These are phyloP conservation scores for Fusarium sulawesiense DNA, from an alignment of 2,329 filamentous ascomycete genomes.

Conservation along the genomic window DNA sequence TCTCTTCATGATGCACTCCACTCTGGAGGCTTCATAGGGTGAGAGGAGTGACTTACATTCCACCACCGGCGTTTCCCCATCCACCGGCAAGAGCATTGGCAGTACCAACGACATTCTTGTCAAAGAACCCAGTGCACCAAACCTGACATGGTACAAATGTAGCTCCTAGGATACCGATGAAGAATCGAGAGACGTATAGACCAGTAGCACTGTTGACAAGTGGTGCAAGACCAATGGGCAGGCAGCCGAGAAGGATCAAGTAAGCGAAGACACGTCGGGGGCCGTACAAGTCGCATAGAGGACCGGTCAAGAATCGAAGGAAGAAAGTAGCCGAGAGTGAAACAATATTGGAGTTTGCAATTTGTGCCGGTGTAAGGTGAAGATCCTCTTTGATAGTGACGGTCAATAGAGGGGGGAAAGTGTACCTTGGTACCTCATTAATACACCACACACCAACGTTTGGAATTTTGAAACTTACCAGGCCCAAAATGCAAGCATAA, in stretches of 20 bases:
- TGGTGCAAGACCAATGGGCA: constrained; percentile 85
- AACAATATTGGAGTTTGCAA: constrained; percentile 92
- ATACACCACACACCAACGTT: background rate
- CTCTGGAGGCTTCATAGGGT: background rate
- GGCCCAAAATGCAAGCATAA: constrained; percentile 89
- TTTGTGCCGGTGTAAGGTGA: constrained; percentile 73
- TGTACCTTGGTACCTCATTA: constrained; percentile 64
- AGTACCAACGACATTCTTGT: constrained; percentile 90
- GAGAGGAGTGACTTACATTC: constrained; percentile 61
- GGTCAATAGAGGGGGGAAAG: constrained; percentile 83
- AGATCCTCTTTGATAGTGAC: constrained; percentile 85
- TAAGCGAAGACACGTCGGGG: constrained; percentile 82
- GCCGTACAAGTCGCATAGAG: constrained; percentile 86
- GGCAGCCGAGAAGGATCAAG: constrained; percentile 79
- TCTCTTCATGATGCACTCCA: background rate
- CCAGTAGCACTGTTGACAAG: constrained; percentile 72
- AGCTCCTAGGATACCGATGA: constrained; percentile 82
- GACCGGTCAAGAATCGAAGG: constrained; percentile 81
- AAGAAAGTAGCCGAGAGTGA: constrained; percentile 77
- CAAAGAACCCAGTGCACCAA: constrained; percentile 92
- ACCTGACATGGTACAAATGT: constrained; percentile 89
- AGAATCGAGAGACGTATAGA: constrained; percentile 80
- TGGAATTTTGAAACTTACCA: constrained; percentile 61
- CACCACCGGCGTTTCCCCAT: constrained; percentile 87
- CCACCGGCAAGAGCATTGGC: constrained; percentile 88